Base-by-base conservation (phyloP, 441 rosid genomes). In the Adansonia rubrostipa region DNA sequence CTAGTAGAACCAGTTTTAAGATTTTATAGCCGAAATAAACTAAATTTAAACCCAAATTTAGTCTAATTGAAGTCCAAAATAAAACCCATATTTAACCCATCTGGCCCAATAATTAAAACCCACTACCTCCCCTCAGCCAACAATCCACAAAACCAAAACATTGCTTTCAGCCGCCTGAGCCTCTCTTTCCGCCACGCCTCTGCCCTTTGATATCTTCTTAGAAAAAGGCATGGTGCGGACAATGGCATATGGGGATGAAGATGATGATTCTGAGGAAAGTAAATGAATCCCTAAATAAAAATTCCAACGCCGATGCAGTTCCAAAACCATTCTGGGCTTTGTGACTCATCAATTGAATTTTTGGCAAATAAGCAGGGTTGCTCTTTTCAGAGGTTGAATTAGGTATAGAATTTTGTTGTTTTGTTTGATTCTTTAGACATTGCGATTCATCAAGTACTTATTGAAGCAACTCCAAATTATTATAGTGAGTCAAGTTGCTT, bases 211-310 rank as follows among this genome's bases (percentile, higher is more conserved):
- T 24, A 0, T 24, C 28, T 24, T 24, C 28, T 24, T 0, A 24
- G 28, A 24, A 24, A 24, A 24, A 24, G 28, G 28, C 28, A 24
- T 24, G 28, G 28, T 24, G 28, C 28, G 28, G 28, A 24, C 28
- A 82, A 89, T 94, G 95, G 93, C 94, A 79, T 92, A 96, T 81
- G 94, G 98, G n/a, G 95, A 96, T 5, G 99, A 93, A 24, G 92
- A 92, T 8, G 99, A 92, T 22, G 96, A 95, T 40, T 62, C 79
- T 0, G 91, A 91, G n/a, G 92, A 86, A 82, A 71, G 80, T n/a
- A 50, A 74, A 80, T 69, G 88, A 78, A 79, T 60, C 85, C 33
- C 64, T 48, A 3, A 36, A 71, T 33, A 75, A 84, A 24, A 81
- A 84, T 20, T 77, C 84, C 19, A 73, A 28, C 58, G 56, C 78